Base-by-base conservation (phyloP, 163 green algal genomes). In the Volvox carteri region DNA sequence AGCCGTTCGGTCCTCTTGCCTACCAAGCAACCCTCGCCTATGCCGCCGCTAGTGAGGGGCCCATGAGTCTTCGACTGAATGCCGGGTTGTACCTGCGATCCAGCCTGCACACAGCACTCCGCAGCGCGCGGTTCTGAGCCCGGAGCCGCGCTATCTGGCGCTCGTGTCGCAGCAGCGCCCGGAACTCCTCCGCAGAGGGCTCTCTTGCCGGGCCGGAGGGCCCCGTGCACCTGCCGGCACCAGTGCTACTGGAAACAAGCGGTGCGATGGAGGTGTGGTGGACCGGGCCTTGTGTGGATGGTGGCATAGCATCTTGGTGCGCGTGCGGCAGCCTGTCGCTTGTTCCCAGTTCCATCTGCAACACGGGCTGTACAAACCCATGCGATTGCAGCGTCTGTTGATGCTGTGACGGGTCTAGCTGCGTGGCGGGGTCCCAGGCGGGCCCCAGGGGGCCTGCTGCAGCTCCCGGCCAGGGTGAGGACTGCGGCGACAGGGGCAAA, bases 101-200 rank as follows among this genome's bases (percentile, higher is more conserved):
- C 44, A 92, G 54, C 54, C 52, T 85, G 70, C 89, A 92, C 1
- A 92, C 52, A 19, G 89, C 89, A 2, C 33, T 5, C 68, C 77
- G 46, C 56, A 92, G 68, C 54, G 79, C 76, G 56, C 85, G 70
- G 58, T 91, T 92, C 46, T 91, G 77, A 18, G 75, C 75, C 67
- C 78, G 68, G 23, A 92, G 42, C 68, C 70, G 67, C 12, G 62
- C 25, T 4, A 92, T 76, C 14, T 91, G 44, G 1, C 48, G 65
- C 70, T 92, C 84, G 37, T 86, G 85, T n/a, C 60, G 35, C 68
- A 92, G 79, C 35, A 92, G 58, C 23, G 85, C 60, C 25, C 73
- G 85, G 39, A 81, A 56, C 9, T 91, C 68, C 21, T 91, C 41
- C 4, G 65, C 12, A 18, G 78, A 52, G 5, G 50, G 58, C 25